Conservation (phyloP, 2,329 filamentous ascomycete genomes). For the Hymenoscyphus occultus region DNA sequence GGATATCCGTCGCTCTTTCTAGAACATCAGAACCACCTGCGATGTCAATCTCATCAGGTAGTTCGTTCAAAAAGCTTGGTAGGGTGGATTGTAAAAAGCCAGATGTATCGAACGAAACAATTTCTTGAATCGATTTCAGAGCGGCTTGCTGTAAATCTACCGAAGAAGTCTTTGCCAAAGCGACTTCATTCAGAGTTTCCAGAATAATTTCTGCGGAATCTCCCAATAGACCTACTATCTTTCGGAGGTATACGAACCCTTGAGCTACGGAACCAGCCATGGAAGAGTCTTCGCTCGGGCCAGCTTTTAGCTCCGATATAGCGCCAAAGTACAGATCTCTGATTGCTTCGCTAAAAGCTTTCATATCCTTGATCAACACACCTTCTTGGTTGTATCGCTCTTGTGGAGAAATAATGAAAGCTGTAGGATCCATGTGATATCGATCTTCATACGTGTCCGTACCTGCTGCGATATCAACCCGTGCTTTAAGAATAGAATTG, state of each 20-base stretch:
- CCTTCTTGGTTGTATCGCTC: neutral
- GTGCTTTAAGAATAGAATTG: conserved; percentile 31
- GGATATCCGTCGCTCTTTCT: conserved; percentile 15
- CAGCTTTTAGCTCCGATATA: conserved; percentile 16
- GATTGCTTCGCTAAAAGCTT: conserved; percentile 18
- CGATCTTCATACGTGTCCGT: conserved; percentile 5
- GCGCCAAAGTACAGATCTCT: conserved; percentile 29
- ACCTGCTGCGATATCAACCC: conserved; percentile 17
- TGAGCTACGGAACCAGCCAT: conserved; percentile 27
- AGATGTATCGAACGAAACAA: conserved; percentile 25
- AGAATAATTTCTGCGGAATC: conserved; percentile 28
- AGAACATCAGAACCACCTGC: neutral
- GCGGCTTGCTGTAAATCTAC: conserved; percentile 23
- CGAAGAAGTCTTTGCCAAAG: conserved; percentile 15
- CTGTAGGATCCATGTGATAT: neutral
- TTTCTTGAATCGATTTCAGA: conserved; percentile 26
- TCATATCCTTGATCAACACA: conserved; percentile 11
- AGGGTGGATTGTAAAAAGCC: conserved; percentile 29
- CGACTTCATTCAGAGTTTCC: conserved; percentile 27
- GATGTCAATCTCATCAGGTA: conserved; percentile 22
- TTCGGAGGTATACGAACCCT: conserved; percentile 28
- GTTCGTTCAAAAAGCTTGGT: conserved; percentile 24
- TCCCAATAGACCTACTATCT: conserved; percentile 26
- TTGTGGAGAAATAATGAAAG: neutral
- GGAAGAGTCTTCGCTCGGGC: conserved; percentile 18